A percentile compares a stretch with the other conserved stretches of the same genome.
phyloP scores from a whole-genome alignment of 108 stramenopile species.

The Epipyxis sp. region DNA sequence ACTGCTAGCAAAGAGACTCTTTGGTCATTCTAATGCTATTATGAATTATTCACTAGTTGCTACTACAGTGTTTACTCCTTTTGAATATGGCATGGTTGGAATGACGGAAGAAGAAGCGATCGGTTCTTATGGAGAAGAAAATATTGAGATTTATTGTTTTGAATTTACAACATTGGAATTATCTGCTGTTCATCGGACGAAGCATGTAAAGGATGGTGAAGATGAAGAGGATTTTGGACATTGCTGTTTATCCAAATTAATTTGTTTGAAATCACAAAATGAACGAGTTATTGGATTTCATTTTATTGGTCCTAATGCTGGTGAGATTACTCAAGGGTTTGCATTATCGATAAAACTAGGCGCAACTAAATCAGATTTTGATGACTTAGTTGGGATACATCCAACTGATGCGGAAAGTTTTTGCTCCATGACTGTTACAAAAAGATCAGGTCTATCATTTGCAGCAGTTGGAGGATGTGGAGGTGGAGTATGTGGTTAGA shows the following conservation, averaged over 20 bases:
- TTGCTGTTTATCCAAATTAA: conserved; percentile 31
- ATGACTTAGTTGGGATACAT: conserved; percentile 23
- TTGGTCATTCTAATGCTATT: neutral
- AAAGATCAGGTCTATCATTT: conserved; percentile 38
- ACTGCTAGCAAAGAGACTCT: conserved; percentile 14
- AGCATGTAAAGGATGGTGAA: conserved; percentile 6
- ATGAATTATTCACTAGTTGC: neutral
- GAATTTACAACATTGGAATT: conserved; percentile 45
- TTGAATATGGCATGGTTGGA: neutral
- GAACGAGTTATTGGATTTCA: conserved; percentile 6
- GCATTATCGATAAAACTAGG: conserved; percentile 43
- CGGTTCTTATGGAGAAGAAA: conserved; percentile 35
- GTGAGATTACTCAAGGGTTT: neutral
- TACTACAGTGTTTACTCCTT: conserved; percentile 16
- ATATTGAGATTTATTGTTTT: conserved; percentile 44
- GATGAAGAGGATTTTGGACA: neutral
- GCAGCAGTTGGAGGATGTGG: conserved; percentile 44
- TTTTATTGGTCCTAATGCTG: neutral
- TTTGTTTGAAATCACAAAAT: neutral
- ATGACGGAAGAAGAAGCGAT: conserved; percentile 6
- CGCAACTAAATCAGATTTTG: conserved; percentile 51
- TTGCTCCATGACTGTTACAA: conserved; percentile 44
- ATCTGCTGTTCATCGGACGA: conserved; percentile 41
- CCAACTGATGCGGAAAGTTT: conserved; percentile 49
- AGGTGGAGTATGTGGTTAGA: conserved; percentile 48